These are phyloP conservation scores for Torulaspora delbrueckii DNA, from an alignment of 805 yeast species.

Conservation along the genomic window DNA sequence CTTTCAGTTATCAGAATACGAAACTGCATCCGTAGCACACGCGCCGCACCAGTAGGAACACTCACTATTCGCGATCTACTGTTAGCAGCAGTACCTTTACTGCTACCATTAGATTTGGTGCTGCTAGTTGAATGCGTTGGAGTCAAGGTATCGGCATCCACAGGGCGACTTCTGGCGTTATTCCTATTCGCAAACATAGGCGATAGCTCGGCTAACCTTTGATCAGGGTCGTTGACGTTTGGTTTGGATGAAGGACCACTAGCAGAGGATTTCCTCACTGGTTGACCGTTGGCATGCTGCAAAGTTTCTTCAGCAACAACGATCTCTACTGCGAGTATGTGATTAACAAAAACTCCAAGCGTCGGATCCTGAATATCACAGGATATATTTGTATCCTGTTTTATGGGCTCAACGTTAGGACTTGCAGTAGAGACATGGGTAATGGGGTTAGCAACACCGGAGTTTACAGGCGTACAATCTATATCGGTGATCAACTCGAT, in stretches of 20 bases:
- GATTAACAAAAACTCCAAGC: conserved; percentile 71
- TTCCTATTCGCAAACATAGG: conserved; percentile 41
- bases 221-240: conserved; percentile 29
- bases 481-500: conserved; percentile 76
- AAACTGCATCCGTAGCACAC: conserved; percentile 93
- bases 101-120: conserved; percentile 7
- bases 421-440: conserved; percentile 42
- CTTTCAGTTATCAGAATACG: conserved; percentile 78
- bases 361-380: conserved; percentile 82
- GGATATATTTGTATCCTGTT: conserved; percentile 45
- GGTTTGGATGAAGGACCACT: conserved; percentile 1
- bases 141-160: conserved; percentile 23
- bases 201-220: conserved; percentile 41
- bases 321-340: conserved; percentile 74
- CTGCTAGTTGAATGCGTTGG: conserved; percentile 15
- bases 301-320: conserved; percentile 89
- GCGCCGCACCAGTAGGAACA: conserved; percentile 89
- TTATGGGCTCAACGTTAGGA: conserved; percentile 25
- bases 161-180: conserved; percentile 17
- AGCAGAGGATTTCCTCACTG: conserved; percentile 20
- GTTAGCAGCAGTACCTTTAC: conserved; percentile 5
- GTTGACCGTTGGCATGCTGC: conserved; percentile 38
- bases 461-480: conserved; percentile 52
- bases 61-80: conserved; percentile 40
- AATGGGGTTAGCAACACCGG: conserved; percentile 46